Evolutionary conservation across 2,329 filamentous ascomycete species (phyloP).

Genomic region (Rutstroemia sydowiana): DNA sequence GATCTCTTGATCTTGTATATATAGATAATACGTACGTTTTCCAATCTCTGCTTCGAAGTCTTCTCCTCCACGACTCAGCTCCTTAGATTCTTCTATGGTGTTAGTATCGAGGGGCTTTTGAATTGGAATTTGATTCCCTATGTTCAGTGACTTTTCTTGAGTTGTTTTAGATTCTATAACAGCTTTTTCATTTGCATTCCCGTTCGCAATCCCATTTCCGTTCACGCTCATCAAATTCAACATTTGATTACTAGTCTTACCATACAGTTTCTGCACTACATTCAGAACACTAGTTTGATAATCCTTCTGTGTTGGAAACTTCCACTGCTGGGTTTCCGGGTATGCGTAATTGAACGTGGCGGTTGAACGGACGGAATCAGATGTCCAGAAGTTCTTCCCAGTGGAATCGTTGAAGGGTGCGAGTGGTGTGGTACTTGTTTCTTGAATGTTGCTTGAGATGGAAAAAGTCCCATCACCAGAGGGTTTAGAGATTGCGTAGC

Average conservation of each 20-base stretch:
- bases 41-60: conserved; percentile 21
- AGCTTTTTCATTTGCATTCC: background rate
- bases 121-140: too few species aligned
- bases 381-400: conserved; percentile 18
- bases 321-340: conserved; percentile 45
- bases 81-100: background rate
- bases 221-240: background rate
- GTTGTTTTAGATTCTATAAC: too few species aligned
- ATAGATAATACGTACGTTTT: conserved; percentile 11
- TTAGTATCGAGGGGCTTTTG: background rate
- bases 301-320: conserved; percentile 10
- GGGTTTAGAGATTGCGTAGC: conserved; percentile 53
- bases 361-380: conserved; percentile 13
- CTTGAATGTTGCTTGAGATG: conserved; percentile 43
- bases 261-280: conserved; percentile 17
- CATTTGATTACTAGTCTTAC: conserved; percentile 16
- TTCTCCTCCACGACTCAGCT: conserved; percentile 3
- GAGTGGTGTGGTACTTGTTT: conserved; percentile 50
- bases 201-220: background rate
- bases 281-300: conserved; percentile 17
- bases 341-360: conserved; percentile 67
- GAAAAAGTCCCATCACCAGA: conserved; percentile 56
- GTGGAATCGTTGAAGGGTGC: conserved; percentile 56
- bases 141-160: too few species aligned
- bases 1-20: too few species aligned